Base-by-base conservation (phyloP, 345 rosid species). In the Gossypium anomalum region DNA sequence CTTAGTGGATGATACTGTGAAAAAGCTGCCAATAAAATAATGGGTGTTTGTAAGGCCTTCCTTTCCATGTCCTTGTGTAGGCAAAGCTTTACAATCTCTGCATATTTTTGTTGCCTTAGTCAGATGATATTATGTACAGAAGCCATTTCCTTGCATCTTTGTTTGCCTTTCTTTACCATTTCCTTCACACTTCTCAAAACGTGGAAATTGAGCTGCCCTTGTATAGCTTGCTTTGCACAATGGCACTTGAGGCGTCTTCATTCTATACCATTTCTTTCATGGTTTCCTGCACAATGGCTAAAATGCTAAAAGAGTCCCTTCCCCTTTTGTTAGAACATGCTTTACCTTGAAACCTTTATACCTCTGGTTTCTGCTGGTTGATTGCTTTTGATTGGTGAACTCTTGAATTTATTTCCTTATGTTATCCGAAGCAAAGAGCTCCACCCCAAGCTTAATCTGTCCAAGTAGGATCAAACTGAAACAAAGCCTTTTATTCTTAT, bases 281-380 rank as follows among this genome's bases (percentile, higher is more conserved):
- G 41, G 41, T 34, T 34, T 34, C 41, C 7, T 34, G 41, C 41
- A 4, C 41, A 34, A 34, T 4, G 41, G 41, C 41, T 34, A 34
- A 34, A 34, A 34, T 34, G 41, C 7, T 5, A 34, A 34, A 34
- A 34, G 41, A 34, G 41, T 34, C 41, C 41, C 41, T 34, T 34
- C 7, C 1, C 41, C 41, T 5, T 34, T 34, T 34, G 41, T 34
- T 34, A 86, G 69, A 67, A 83, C 80, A 57, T 84, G 88, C 76
- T 88, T 88, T 69, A 86, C 85, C 76, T 86, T 90, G 49, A 88
- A 80, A 57, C 92, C 89, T 82, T 78, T 88, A 2, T 74, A 73
- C 75, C 74, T 85, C 27, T 41, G 69, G 49, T 64, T 41, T n/a
- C 69, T 64, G 73, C 85, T 86, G 60, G 76, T 80, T 1, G 89